Evolutionary conservation across 371 early-diverging fungal genomes (phyloP).

Genomic region (Fennellomyces sp.): DNA sequence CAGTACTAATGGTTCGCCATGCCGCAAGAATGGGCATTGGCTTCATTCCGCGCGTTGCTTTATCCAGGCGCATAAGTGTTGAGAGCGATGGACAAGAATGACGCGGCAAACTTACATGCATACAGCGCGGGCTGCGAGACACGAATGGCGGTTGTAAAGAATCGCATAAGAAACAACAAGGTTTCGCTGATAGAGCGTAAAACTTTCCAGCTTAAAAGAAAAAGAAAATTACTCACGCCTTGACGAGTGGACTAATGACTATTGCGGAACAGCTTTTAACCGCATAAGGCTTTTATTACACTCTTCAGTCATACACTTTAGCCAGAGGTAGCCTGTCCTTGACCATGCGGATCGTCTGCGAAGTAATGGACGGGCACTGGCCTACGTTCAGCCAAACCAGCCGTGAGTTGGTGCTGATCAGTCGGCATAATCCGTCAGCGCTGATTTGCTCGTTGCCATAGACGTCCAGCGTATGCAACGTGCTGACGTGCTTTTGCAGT

Average conservation of each 20-base stretch:
- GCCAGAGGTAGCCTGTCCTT: not conserved
- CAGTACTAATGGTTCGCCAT: constrained; percentile 2
- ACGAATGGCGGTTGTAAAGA: not conserved
- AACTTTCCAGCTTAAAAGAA: no score
- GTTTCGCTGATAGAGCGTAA: no score
- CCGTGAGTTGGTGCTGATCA: not conserved
- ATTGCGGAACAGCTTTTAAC: not conserved
- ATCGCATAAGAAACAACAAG: not conserved
- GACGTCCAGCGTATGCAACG: not conserved
- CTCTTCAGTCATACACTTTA: not conserved
- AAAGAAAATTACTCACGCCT: constrained; percentile 1
- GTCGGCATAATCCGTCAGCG: not conserved
- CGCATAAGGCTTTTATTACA: not conserved
- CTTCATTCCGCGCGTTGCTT: not conserved
- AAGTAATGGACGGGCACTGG: not conserved
- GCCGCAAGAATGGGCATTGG: not conserved
- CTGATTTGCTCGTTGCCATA: not conserved
- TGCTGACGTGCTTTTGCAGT: not conserved
- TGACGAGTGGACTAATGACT: not conserved
- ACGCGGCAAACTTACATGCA: not conserved
- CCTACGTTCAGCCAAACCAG: not conserved
- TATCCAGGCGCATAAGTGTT: not conserved
- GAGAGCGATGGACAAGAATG: not conserved
- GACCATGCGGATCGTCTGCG: not conserved
- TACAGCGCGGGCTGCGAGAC: not conserved